These are phyloP conservation scores for Papiliotrema flavescens DNA, from an alignment of 1,284 basidiomycete species.

Conservation along the genomic window DNA sequence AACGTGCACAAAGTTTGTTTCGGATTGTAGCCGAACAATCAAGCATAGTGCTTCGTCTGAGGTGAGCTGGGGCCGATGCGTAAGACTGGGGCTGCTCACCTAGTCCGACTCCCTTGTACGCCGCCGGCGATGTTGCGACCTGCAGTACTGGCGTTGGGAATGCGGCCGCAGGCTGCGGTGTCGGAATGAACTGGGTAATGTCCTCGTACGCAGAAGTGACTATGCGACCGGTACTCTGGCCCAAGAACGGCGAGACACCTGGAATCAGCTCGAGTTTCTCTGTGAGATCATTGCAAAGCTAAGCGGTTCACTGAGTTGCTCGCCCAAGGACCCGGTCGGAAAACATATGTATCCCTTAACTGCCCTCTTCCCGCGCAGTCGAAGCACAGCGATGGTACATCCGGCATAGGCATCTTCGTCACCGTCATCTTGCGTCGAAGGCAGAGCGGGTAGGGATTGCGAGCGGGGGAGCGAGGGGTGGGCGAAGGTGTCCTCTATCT, in stretches of 20 bases:
- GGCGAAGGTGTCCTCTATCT: slow-evolving; percentile 1
- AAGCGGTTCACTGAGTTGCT: slow-evolving; percentile 26
- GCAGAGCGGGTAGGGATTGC: too few relatives aligned
- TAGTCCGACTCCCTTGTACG: slow-evolving; percentile 22
- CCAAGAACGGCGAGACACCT: slow-evolving; percentile 32
- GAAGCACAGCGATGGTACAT: slow-evolving; percentile 11
- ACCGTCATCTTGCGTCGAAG: too few relatives aligned
- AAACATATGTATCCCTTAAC: slow-evolving; percentile 22
- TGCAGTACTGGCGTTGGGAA: slow-evolving; percentile 32
- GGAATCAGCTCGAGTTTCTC: background rate
- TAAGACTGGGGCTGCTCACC: slow-evolving; percentile 5
- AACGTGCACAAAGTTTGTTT: slow-evolving; percentile 22
- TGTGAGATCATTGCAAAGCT: background rate
- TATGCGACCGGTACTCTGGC: slow-evolving; percentile 6
- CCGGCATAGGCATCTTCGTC: slow-evolving; percentile 22
- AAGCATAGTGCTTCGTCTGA: slow-evolving; percentile 25
- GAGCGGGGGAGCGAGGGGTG: background rate
- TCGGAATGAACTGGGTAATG: slow-evolving; percentile 15
- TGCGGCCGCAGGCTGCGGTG: slow-evolving; percentile 8
- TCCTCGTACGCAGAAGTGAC: background rate
- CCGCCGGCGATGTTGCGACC: slow-evolving; percentile 17
- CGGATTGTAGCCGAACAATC: slow-evolving; percentile 19
- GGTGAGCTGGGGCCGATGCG: background rate
- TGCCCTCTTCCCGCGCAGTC: slow-evolving; percentile 13
- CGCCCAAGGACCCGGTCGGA: slow-evolving; percentile 27